Percentiles rank a stretch among this genome's conserved stretches.
phyloP scores from a whole-genome alignment of 352 stramenopile species.

The Phytopythium kandeliae region DNA sequence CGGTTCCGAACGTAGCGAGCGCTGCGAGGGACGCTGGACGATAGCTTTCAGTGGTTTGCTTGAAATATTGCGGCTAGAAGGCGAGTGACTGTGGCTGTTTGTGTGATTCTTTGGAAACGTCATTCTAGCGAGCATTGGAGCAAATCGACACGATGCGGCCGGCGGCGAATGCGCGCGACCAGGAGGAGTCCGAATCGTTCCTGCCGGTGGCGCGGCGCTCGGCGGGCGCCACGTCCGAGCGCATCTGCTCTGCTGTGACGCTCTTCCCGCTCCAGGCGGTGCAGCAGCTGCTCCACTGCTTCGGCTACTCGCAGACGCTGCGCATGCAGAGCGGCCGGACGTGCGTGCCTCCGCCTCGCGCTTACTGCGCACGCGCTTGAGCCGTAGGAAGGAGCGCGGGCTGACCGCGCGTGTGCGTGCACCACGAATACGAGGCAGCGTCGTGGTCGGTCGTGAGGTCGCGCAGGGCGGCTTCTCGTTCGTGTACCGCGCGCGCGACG shows the following conservation, averaged over 20 bases:
- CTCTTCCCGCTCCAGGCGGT: slow-evolving; percentile 53
- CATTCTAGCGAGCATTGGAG: not conserved
- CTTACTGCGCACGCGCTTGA: no score
- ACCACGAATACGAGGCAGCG: no score
- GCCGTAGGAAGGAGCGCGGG: not conserved
- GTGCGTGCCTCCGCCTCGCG: slow-evolving; percentile 24
- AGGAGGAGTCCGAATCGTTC: slow-evolving; percentile 29
- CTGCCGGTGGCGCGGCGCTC: slow-evolving; percentile 17
- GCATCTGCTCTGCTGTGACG: slow-evolving; percentile 54
- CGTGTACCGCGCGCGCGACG: slow-evolving; percentile 74
- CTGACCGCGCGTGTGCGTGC: not conserved
- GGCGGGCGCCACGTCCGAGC: slow-evolving; percentile 10
- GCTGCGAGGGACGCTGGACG: no score
- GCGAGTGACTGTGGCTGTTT: no score
- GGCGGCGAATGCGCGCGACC: not conserved
- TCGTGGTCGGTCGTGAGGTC: slow-evolving; percentile 56
- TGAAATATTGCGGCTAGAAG: no score
- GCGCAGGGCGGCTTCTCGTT: slow-evolving; percentile 86
- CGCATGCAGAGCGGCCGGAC: slow-evolving; percentile 69
- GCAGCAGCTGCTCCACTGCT: slow-evolving; percentile 62
- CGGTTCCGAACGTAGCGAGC: no score
- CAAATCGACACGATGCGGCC: slow-evolving; percentile 1
- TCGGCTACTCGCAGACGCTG: slow-evolving; percentile 61
- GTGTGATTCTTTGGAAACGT: not conserved
- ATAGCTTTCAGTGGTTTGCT: no score